phyloP scores from a whole-genome alignment of 306 rosid species.

The Gastrolobium villosum region DNA sequence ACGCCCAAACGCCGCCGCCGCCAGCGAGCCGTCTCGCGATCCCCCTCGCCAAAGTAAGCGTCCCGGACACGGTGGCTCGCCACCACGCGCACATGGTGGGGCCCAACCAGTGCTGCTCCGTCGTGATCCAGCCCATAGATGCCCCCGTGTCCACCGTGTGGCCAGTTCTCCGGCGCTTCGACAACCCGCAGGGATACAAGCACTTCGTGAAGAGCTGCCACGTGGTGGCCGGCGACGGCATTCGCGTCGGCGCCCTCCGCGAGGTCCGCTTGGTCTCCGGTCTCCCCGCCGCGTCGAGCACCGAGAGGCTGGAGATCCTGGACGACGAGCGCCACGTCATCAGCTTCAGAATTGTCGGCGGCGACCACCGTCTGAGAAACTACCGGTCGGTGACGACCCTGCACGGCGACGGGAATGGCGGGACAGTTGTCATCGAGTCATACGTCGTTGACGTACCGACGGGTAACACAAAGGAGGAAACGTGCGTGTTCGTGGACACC shows the following conservation, averaged over 20 bases:
- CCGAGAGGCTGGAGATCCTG: slow-evolving; percentile 88
- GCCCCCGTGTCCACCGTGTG: slow-evolving; percentile 83
- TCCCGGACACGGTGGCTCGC: slow-evolving; percentile 56
- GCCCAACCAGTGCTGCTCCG: slow-evolving; percentile 78
- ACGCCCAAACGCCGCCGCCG: slow-evolving; percentile 30
- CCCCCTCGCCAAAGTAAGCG: slow-evolving; percentile 7
- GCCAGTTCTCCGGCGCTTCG: slow-evolving; percentile 88
- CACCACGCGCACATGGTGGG: slow-evolving; percentile 67
- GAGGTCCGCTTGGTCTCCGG: slow-evolving; percentile 87
- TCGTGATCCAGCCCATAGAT: slow-evolving; percentile 73
- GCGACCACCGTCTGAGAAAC: slow-evolving; percentile 83
- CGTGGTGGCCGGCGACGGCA: slow-evolving; percentile 72
- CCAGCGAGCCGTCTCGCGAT: slow-evolving; percentile 33
- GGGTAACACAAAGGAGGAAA: slow-evolving; percentile 90
- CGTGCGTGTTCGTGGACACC: slow-evolving; percentile 91
- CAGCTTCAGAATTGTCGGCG: slow-evolving; percentile 94
- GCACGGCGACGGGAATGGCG: slow-evolving; percentile 68
- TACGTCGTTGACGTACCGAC: slow-evolving; percentile 87
- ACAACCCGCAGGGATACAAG: slow-evolving; percentile 91
- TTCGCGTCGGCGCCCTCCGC: slow-evolving; percentile 77
- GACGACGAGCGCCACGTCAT: slow-evolving; percentile 93
- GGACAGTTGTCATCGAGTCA: slow-evolving; percentile 87
- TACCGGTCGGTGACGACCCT: slow-evolving; percentile 90
- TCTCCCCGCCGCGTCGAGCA: slow-evolving; percentile 89
- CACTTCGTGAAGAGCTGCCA: slow-evolving; percentile 92